Conservation (phyloP, 257 asterid genomes). For the Plantago ovata region DNA sequence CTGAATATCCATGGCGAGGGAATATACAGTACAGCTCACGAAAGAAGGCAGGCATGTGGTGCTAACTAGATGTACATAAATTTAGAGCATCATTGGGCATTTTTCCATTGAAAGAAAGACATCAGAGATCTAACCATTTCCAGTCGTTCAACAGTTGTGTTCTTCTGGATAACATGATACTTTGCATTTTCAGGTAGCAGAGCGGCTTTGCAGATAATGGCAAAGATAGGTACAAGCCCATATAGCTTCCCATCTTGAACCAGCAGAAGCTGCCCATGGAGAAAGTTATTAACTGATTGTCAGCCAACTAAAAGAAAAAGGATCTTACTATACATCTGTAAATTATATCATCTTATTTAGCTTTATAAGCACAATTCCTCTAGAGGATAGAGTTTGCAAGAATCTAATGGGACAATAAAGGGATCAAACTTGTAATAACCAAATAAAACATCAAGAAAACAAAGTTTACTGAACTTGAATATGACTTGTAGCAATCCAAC, state of each 20-base stretch:
- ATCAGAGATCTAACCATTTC: slow-evolving; percentile 59
- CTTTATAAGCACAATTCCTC: not conserved
- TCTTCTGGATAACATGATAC: slow-evolving; percentile 64
- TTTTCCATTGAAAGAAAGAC: slow-evolving; percentile 8
- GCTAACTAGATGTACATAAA: too few species aligned
- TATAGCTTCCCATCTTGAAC: slow-evolving; percentile 94
- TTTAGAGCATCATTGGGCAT: too few species aligned
- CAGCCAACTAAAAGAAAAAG: slow-evolving; percentile 33
- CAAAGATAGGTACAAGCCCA: slow-evolving; percentile 75
- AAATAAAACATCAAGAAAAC: slow-evolving; percentile 15
- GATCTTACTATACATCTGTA: slow-evolving; percentile 16
- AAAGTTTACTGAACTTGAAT: slow-evolving; percentile 58
- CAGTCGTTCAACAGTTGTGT: slow-evolving; percentile 62
- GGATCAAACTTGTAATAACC: not conserved
- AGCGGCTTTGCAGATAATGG: slow-evolving; percentile 82
- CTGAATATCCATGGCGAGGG: too few species aligned
- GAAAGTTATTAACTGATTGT: not conserved
- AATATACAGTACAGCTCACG: too few species aligned
- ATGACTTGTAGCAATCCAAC: slow-evolving; percentile 77
- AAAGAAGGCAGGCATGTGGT: too few species aligned
- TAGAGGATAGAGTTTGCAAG: too few species aligned
- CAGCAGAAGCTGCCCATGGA: slow-evolving; percentile 66
- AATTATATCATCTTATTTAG: not conserved
- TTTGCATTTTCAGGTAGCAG: slow-evolving; percentile 65
- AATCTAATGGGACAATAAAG: not conserved